These are phyloP conservation scores for Solanum virginianum DNA, from an alignment of 257 asterid species.

Conservation along the genomic window DNA sequence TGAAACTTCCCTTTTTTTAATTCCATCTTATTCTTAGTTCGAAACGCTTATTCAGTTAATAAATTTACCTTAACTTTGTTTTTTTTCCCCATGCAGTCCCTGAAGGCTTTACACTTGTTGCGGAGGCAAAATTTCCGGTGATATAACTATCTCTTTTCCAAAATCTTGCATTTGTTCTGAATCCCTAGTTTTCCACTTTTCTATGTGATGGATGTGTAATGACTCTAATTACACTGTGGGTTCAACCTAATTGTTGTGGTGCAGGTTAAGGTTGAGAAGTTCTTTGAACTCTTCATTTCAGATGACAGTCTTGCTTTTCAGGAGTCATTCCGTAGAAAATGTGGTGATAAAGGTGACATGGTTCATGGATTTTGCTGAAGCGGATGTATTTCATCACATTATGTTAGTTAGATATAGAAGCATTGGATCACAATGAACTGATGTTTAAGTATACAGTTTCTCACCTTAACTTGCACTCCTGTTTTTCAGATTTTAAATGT, in stretches of 20 bases:
- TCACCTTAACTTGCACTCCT: not conserved
- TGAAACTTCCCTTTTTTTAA: not conserved
- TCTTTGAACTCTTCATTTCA: conserved; percentile 68
- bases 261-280: conserved; percentile 68
- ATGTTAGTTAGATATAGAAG: not conserved
- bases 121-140: conserved; percentile 86
- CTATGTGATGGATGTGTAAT: not conserved
- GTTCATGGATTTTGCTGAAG: conserved; percentile 10
- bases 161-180: not conserved
- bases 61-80: not conserved
- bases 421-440: not conserved
- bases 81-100: conserved; percentile 56
- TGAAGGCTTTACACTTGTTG: conserved; percentile 59
- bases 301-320: conserved; percentile 52
- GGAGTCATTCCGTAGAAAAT: conserved; percentile 62
- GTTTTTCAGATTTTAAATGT: conserved; percentile 59
- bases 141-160: not conserved
- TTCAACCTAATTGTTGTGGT: not conserved
- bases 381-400: not conserved
- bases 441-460: not conserved
- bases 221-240: not conserved
- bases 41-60: not conserved
- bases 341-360: conserved; percentile 91
- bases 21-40: not conserved
- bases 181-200: not conserved